Evolutionary conservation across 2,329 filamentous ascomycete genomes (phyloP), one percentile per base, ranked within the genome.

Genomic region (Drechmeria coniospora): DNA sequence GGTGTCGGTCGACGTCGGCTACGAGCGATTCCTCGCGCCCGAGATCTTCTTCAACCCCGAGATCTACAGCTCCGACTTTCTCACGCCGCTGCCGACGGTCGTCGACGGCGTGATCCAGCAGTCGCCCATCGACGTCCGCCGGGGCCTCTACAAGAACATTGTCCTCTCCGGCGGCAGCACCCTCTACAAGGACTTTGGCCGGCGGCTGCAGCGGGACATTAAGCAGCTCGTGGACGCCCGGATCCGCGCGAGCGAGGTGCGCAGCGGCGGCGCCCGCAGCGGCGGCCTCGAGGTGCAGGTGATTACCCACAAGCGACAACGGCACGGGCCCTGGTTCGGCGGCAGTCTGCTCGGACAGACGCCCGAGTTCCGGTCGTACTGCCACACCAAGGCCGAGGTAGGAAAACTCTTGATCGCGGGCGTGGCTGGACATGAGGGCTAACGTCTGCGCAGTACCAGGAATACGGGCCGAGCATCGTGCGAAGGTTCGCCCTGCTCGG

Each of bases 11-110:
- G 92, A 98, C 45, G 81, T 98, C 29, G 90, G 90, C 29, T 98
- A 95, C 59, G 90, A 98, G 56, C 80, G 90, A 19, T 98, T 98
- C 68, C 67, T 98, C 34, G 90, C 90, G 3, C 92, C 92, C 15
- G 90, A 98, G 56, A 98, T 98, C 49, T 98, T 98, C 61, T 98
- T 98, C 73, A 98, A 98, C 59, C 90, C 90, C 17, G 90, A 98
- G 61, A 98, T 98, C 47, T 95, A 95, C 68, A 93, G 83, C 36
- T 95, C 87, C 40, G 90, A 98, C 52, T 98, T 98, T 64, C 63
- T 98, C 39, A 98, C 90, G 9, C 90, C 90, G 10, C 70, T 98
- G 7, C 90, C 90, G 15, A 80, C 72, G 27, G 90, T 98, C 27
- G 92, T 98, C 36, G 90, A 98, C 50, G 79, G 79, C 31, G 90